Evolutionary conservation across 352 stramenopile species (phyloP), one percentile per base, ranked within the genome.

Genomic region (Phytophthora megakarya): DNA sequence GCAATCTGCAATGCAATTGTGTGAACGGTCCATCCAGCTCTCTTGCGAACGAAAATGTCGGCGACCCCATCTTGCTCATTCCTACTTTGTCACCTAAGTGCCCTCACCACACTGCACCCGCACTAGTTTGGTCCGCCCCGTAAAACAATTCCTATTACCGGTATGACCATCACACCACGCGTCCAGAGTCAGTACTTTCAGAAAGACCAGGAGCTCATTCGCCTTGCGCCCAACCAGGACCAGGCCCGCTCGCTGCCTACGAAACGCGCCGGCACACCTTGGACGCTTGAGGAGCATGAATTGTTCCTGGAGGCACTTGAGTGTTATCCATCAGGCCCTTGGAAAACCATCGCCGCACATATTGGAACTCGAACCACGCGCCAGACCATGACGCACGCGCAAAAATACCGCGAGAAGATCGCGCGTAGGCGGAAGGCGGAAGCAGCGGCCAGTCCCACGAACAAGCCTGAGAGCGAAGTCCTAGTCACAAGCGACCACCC

Each of bases 341-440:
- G 67, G 71, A 76, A 76, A 52, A 64, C 60, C 40, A 76, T 78
- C 35, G 75, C 78, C n/a, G 74, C 74, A 51, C 73, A 75, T 40
- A 80, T 86, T 19, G 72, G 75, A n/a, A 83, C 78, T 47, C 75
- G 78, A 54, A 84, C 75, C n/a, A 80, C 75, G 32, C 69, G 75
- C 18, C 75, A 84, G 47, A 84, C 75, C 40, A 79, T 81, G 70
- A 82, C 74, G 23, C 74, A 82, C 33, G 74, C 74, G 30, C 74
- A 82, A 44, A 82, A 82, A 47, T 80, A 78, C 44, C 71, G 74
- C 32, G 72, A 82, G 48, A 82, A 82, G 48, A 78, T 86, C 44
- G 73, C 71, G 22, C 68, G 76, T 12, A 78, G 76, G 25, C 55
- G 70, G 58, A 73, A 73, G 33, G 59, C 65, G 3, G 65, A 73